A percentile compares a stretch with the other conserved stretches of the same genome.
phyloP scores from a whole-genome alignment of 768 basidiomycete genomes.

The Aureoboletus auriporus region DNA sequence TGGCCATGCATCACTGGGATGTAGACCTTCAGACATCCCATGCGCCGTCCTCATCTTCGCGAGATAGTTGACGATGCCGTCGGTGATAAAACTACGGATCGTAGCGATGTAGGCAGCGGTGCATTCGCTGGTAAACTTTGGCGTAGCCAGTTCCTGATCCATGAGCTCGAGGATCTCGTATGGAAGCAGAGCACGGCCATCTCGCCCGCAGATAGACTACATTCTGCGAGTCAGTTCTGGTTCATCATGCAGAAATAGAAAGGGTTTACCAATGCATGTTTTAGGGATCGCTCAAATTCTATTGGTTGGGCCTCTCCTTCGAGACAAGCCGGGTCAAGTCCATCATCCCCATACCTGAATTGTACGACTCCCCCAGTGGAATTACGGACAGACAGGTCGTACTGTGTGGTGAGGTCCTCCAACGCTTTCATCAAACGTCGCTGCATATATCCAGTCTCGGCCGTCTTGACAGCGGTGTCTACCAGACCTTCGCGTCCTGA shows the following conservation, averaged over 20 bases:
- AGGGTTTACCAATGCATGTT: conserved; percentile 65
- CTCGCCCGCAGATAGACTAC: conserved; percentile 61
- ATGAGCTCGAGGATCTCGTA: conserved; percentile 80
- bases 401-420: conserved; percentile 94
- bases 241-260: not conserved
- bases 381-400: conserved; percentile 93
- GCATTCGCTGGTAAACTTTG: conserved; percentile 66
- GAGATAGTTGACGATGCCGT: conserved; percentile 62
- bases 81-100: conserved; percentile 65
- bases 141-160: conserved; percentile 53
- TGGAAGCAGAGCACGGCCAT: conserved; percentile 69
- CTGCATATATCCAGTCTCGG: conserved; percentile 99
- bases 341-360: conserved; percentile 96
- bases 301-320: conserved; percentile 95
- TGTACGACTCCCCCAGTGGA: conserved; percentile 94
- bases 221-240: conserved; percentile 5
- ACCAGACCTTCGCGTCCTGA: conserved; percentile 98
- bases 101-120: conserved; percentile 65
- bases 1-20: conserved; percentile 73
- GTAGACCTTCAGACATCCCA: conserved; percentile 82
- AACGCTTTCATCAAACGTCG: conserved; percentile 98
- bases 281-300: conserved; percentile 85
- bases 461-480: conserved; percentile 99
- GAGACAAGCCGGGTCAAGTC: conserved; percentile 91
- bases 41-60: conserved; percentile 63